Base-by-base conservation (phyloP, 768 basidiomycete genomes). In the Tephrocybe rancida region DNA sequence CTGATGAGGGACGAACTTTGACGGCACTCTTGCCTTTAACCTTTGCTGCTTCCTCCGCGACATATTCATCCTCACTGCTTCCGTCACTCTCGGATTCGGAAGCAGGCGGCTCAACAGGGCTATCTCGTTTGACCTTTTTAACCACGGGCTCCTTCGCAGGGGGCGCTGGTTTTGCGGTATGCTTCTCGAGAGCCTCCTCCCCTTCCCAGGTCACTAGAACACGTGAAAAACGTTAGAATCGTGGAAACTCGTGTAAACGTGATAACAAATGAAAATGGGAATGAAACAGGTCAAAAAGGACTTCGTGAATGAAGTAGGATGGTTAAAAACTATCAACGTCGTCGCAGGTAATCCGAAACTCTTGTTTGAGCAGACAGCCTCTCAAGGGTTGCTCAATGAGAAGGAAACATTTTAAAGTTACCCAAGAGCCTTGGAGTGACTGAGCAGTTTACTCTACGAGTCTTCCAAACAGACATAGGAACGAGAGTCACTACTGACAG, bases 201-300 rank as follows among this genome's bases (percentile, higher is more conserved):
- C 83, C 87, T 64, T 92, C 89, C 87, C 88, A 92, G 59, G 78
- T 68, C 84, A 84, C 90, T 92, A 64, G 58, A 64, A 58, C 30
- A 56, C 57, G 62, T 62, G 58, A 50, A 61, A 53, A 62, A 29
- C 13, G 58, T 62, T 19, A 62, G 59, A 48, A n/a, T 34, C 34
- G 67, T 60, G 47, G 57, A 60, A 50, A 54, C 7, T 6, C 10
- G 21, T 8, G 16, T 22, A 44, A 16, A 9, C 22, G 19, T 26
- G 9, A 54, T 50, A 44, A 46, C 18, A 41, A 53, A 63, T 30
- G 22, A 21, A 52, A 48, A 57, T 43, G 48, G 25, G 24, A 53
- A 50, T 57, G 37, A 32, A 50, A 48, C 48, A 34, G 39, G 54
- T 58, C 30, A 48, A 54, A 44, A 26, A 16, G 22, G 43, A 24